These are phyloP conservation scores for Conringia planisiliqua DNA, from an alignment of 345 rosid species.

Conservation along the genomic window DNA sequence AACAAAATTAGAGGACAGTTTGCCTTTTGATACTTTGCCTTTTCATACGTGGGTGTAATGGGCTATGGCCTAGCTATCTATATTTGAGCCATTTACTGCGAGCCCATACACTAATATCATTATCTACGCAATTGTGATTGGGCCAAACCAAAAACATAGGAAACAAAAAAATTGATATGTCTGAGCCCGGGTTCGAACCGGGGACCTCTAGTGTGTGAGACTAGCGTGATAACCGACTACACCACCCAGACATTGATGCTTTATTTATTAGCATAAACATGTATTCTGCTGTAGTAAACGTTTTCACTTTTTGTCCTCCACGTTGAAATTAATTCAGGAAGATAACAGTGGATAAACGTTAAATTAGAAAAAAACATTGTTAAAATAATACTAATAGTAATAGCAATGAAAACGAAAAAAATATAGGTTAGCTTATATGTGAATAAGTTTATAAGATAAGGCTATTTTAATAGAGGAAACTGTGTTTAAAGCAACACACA, in stretches of 20 bases:
- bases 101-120: background rate
- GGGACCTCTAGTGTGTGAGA: constrained; percentile 86
- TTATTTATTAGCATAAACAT: too few relatives aligned
- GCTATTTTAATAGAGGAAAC: background rate
- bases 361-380: background rate
- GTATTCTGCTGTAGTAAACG: too few relatives aligned
- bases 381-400: background rate
- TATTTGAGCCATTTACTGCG: background rate
- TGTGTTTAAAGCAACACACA: background rate
- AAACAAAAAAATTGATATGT: background rate
- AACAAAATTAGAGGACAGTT: too few relatives aligned
- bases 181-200: constrained; percentile 70
- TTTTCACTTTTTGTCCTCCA: background rate
- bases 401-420: background rate
- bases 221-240: constrained; percentile 64
- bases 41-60: background rate
- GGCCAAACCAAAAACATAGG: background rate
- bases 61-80: background rate
- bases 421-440: background rate
- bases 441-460: background rate
- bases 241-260: constrained; percentile 34
- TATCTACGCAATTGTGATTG: background rate
- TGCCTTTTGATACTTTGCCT: too few relatives aligned
- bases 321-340: background rate
- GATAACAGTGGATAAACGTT: background rate